phyloP scores from a whole-genome alignment of 495 filamentous ascomycete species.

The Xylaria nigripes region DNA sequence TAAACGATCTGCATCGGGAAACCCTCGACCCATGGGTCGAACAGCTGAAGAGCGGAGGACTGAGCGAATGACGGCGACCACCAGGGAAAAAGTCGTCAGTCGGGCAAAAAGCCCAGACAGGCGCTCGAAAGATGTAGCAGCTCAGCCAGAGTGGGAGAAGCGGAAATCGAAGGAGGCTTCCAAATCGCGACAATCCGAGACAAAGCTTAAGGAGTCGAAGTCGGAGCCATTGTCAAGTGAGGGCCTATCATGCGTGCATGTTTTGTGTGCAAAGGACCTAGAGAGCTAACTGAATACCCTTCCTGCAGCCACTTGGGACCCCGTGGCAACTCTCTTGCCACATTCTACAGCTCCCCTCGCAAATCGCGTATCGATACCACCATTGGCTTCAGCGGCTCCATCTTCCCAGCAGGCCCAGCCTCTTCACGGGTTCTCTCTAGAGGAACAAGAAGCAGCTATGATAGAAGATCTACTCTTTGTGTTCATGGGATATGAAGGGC shows the following conservation, averaged over 20 bases:
- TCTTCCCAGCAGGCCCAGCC: constrained; percentile 59
- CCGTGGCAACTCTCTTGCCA: constrained; percentile 69
- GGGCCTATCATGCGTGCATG: neutral
- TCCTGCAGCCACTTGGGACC: constrained; percentile 52
- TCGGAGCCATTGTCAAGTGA: constrained; percentile 31
- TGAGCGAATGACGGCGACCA: constrained; percentile 52
- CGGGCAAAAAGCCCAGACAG: constrained; percentile 60
- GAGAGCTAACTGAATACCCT: constrained; percentile 1
- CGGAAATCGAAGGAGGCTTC: constrained; percentile 24
- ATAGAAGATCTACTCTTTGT: constrained; percentile 88
- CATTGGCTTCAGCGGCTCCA: constrained; percentile 66
- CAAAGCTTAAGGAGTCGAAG: constrained; percentile 36
- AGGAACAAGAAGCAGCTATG: constrained; percentile 76
- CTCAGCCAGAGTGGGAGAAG: constrained; percentile 20
- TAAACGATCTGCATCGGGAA: constrained; percentile 38
- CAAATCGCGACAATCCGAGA: constrained; percentile 40
- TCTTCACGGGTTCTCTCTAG: constrained; percentile 62
- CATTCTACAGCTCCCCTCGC: constrained; percentile 86
- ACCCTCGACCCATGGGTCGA: constrained; percentile 32
- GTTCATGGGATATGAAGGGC: constrained; percentile 97
- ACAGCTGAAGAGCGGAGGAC: constrained; percentile 35
- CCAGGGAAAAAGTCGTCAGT: constrained; percentile 54
- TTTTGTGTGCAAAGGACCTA: neutral
- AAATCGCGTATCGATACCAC: constrained; percentile 74
- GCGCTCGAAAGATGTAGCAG: constrained; percentile 35